phyloP scores from a whole-genome alignment of 805 yeast species.

The Saturnispora dispora region DNA sequence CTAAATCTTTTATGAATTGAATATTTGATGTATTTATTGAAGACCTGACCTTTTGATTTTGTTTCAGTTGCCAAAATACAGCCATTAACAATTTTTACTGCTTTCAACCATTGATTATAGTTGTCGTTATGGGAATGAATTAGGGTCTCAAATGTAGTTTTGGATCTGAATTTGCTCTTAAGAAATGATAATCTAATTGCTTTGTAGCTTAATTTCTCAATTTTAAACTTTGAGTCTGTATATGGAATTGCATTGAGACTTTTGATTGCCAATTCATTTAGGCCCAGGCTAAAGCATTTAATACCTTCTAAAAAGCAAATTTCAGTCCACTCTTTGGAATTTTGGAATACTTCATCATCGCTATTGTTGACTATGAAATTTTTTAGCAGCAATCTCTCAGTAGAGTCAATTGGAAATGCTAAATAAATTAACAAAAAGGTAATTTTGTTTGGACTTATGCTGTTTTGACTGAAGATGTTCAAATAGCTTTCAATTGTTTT shows the following conservation, averaged over 20 bases:
- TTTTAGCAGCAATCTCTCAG: background rate
- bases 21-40: background rate
- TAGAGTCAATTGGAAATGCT: conserved; percentile 5
- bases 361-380: background rate
- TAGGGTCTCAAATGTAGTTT: conserved; percentile 18
- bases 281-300: background rate
- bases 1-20: conserved; percentile 9
- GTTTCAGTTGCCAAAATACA: background rate
- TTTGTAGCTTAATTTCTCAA: conserved; percentile 11
- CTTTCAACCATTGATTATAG: conserved; percentile 5
- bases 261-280: background rate
- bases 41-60: background rate
- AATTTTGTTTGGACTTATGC: conserved; percentile 1
- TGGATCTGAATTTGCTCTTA: conserved; percentile 10
- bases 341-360: background rate
- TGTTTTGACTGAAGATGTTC: background rate
- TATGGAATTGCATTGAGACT: conserved; percentile 6
- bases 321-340: conserved; percentile 1
- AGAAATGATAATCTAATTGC: conserved; percentile 12
- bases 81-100: conserved; percentile 7
- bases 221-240: conserved; percentile 13
- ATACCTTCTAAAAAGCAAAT: conserved; percentile 1
- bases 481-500: background rate
- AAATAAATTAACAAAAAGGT: conserved; percentile 3
- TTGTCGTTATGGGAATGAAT: conserved; percentile 13